Conservation (phyloP, 148 eudicot species). For the Gaultheria prostrata region DNA sequence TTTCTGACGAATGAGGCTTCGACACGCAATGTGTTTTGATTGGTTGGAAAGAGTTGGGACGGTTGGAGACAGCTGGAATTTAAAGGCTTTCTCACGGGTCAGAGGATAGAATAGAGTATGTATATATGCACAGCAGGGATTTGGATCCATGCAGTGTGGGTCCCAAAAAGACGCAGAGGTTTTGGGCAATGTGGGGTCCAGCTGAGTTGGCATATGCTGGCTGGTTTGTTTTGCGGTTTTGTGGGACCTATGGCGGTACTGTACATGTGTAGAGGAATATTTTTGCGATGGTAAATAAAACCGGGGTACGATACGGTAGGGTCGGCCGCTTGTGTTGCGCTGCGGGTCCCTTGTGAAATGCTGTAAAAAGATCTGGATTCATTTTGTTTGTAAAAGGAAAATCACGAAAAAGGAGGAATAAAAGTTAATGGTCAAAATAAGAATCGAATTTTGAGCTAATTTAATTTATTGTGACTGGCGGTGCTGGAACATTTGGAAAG, state of each 20-base stretch:
- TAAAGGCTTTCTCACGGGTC: neutral
- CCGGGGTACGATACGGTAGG: neutral
- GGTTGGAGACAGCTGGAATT: conserved; percentile 34
- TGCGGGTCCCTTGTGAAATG: neutral
- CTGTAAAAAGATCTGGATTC: neutral
- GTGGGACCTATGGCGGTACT: neutral
- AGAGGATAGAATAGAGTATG: neutral
- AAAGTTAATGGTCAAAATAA: neutral
- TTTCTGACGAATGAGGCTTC: conserved; percentile 14
- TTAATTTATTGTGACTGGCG: neutral
- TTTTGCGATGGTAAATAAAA: neutral
- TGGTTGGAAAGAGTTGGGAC: neutral
- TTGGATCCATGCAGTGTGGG: neutral
- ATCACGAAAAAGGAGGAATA: neutral
- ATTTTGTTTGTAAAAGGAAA: neutral
- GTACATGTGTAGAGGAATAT: conserved; percentile 14
- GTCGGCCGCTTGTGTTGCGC: neutral
- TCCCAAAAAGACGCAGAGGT: neutral
- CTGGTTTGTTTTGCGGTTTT: neutral
- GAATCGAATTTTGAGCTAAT: neutral
- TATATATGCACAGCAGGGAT: neutral
- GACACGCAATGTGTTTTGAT: conserved; percentile 17
- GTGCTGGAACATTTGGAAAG: neutral
- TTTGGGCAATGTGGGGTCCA: neutral
- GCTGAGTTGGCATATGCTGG: neutral